Evolutionary conservation across 129 eudicot species (phyloP).

Genomic region (Kitagawia praeruptora): DNA sequence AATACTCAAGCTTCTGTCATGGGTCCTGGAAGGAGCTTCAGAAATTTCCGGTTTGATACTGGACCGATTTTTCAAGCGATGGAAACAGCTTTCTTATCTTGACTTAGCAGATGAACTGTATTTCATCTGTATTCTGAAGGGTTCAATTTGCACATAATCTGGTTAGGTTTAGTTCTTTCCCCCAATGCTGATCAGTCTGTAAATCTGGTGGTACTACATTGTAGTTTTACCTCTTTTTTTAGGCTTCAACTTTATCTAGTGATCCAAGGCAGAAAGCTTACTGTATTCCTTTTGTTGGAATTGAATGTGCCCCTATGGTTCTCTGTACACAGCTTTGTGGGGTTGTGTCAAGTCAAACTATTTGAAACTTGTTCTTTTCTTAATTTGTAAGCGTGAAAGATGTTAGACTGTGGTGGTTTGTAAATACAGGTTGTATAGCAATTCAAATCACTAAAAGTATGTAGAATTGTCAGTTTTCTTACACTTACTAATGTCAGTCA

Average conservation of each 20-base stretch:
- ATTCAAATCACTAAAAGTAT: too few relatives aligned
- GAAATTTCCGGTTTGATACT: slow-evolving; percentile 62
- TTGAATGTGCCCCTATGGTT: not conserved
- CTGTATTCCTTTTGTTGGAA: not conserved
- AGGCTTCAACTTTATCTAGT: not conserved
- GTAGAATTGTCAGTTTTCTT: too few relatives aligned
- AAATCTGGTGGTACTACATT: not conserved
- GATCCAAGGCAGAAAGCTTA: not conserved
- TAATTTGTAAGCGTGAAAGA: too few relatives aligned
- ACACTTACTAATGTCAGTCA: too few relatives aligned
- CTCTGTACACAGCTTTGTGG: not conserved
- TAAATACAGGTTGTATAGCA: too few relatives aligned
- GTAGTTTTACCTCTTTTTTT: not conserved
- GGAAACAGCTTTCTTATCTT: slow-evolving; percentile 51
- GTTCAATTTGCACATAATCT: slow-evolving; percentile 10
- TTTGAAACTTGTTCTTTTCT: too few relatives aligned
- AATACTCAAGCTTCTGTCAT: slow-evolving; percentile 30
- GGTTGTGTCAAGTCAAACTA: too few relatives aligned
- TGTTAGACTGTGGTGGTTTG: not conserved
- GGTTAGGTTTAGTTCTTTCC: not conserved
- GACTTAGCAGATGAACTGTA: not conserved
- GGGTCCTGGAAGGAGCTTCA: slow-evolving; percentile 60
- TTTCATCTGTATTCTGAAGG: slow-evolving; percentile 2
- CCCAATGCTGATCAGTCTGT: not conserved
- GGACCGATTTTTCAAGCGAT: slow-evolving; percentile 53